Base-by-base conservation (phyloP, 1,284 basidiomycete genomes). In the Cystobasidiaceae sp. region DNA sequence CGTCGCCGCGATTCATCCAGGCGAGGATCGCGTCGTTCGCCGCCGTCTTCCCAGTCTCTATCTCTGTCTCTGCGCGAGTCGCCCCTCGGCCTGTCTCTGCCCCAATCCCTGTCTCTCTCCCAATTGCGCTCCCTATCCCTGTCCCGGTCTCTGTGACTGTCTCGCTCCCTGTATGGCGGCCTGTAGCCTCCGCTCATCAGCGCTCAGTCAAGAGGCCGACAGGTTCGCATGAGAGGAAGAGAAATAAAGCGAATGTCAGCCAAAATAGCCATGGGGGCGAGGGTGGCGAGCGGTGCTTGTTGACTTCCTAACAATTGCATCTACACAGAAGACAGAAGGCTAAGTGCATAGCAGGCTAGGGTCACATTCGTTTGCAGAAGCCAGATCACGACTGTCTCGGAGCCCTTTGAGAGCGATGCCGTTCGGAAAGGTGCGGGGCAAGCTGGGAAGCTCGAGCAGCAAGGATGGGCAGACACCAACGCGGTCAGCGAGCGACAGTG, bases 81-180 rank as follows among this genome's bases (percentile, higher is more conserved):
- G 28, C 19, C 50, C 9, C 39, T 9, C 21, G 39, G 8, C 28
- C 52, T 64, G 21, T 55, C 60, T 54, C 60, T 52, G 17, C 56
- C 58, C 17, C 58, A 13, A 25, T 64, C 61, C 28, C 52, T 64
- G 41, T 56, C 34, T 30, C 52, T 56, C 5, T 56, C 51, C 4
- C 51, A 21, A 32, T 64, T 39, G n/a, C 51, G 13, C 9, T 33
- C 51, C 4, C 51, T 21, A 32, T 64, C 50, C 19, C 51, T 23
- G 17, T 33, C 58, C 19, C 58, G 28, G 48, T 61, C 58, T 51
- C 58, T 50, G 48, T 51, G 28, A 19, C 43, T 23, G 43, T 33
- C 56, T 17, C 45, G 34, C 27, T 25, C 55, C 17, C 58, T 41
- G 56, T 59, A 59, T 41, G 19, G 13, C 15, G 21, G 49, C 49